These are phyloP conservation scores for Aspergillus sp. DNA, from an alignment of 2,329 filamentous ascomycete species.

Conservation along the genomic window DNA sequence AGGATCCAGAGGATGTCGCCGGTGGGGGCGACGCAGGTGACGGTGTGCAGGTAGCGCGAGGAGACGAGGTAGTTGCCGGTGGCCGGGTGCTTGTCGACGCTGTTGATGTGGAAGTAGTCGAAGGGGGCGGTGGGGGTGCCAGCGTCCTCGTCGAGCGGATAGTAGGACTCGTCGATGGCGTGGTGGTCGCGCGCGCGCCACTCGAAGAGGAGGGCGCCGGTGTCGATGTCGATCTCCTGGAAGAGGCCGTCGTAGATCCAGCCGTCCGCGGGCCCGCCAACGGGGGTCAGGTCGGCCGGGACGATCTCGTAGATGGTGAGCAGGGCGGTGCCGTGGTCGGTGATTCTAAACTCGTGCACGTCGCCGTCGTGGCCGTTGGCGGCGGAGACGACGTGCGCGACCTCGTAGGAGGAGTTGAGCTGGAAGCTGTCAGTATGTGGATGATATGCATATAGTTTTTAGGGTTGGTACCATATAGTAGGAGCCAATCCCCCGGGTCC, in stretches of 20 bases:
- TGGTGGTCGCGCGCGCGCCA: conserved; percentile 50
- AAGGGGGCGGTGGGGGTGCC: conserved; percentile 33
- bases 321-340: conserved; percentile 40
- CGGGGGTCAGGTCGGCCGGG: conserved; percentile 35
- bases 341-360: conserved; percentile 47
- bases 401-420: conserved; percentile 31
- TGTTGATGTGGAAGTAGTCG: conserved; percentile 58
- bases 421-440: conserved; percentile 3
- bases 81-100: conserved; percentile 49
- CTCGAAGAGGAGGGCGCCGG: conserved; percentile 42
- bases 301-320: conserved; percentile 42
- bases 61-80: conserved; percentile 47
- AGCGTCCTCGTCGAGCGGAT: conserved; percentile 16
- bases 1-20: conserved; percentile 52
- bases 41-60: conserved; percentile 29
- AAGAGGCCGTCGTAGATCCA: conserved; percentile 44
- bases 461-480: conserved; percentile 43
- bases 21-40: conserved; percentile 42
- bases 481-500: conserved; percentile 46
- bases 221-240: conserved; percentile 47
- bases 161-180: conserved; percentile 21
- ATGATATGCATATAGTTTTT: not conserved
- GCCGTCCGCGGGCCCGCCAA: conserved; percentile 33
- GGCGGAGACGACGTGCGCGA: conserved; percentile 36
- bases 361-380: conserved; percentile 37